phyloP scores from a whole-genome alignment of 2,329 filamentous ascomycete species.

The Alternaria dauci region DNA sequence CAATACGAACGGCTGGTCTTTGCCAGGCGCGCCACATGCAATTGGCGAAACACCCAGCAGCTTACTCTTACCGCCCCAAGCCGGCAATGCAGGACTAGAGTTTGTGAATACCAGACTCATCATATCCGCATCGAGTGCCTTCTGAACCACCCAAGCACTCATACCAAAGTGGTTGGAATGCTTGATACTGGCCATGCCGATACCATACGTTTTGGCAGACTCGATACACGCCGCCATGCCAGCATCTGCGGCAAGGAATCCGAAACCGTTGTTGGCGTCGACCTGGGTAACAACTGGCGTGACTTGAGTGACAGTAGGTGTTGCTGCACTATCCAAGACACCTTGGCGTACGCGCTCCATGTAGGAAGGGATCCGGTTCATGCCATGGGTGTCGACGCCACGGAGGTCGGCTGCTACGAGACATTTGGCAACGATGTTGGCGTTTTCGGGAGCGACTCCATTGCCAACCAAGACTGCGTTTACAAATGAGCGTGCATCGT shows the following conservation, averaged over 20 bases:
- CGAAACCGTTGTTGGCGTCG: slow-evolving; percentile 75
- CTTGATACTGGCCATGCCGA: slow-evolving; percentile 78
- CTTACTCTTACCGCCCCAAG: slow-evolving; percentile 72
- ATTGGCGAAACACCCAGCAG: slow-evolving; percentile 78
- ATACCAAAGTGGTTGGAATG: slow-evolving; percentile 87
- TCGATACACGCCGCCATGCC: slow-evolving; percentile 74
- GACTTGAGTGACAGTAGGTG: slow-evolving; percentile 68
- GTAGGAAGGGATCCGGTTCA: slow-evolving; percentile 81
- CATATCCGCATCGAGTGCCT: slow-evolving; percentile 73
- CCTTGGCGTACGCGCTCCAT: slow-evolving; percentile 75
- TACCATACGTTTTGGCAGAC: slow-evolving; percentile 71
- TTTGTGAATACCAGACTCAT: slow-evolving; percentile 70
- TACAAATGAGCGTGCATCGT: slow-evolving; percentile 53
- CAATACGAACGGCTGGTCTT: slow-evolving; percentile 70
- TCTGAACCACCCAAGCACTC: slow-evolving; percentile 80
- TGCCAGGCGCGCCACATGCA: slow-evolving; percentile 75
- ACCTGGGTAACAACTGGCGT: slow-evolving; percentile 72
- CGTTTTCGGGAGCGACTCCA: slow-evolving; percentile 66
- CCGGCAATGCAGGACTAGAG: slow-evolving; percentile 73
- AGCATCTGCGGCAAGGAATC: slow-evolving; percentile 72
- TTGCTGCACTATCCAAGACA: slow-evolving; percentile 69
- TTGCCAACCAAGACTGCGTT: slow-evolving; percentile 66
- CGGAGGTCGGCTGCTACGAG: slow-evolving; percentile 78
- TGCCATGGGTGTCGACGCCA: slow-evolving; percentile 82
- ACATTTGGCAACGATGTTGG: slow-evolving; percentile 69